Evolutionary conservation across 1,139 yeast species (phyloP).

Genomic region (Fermentozyma sake): DNA sequence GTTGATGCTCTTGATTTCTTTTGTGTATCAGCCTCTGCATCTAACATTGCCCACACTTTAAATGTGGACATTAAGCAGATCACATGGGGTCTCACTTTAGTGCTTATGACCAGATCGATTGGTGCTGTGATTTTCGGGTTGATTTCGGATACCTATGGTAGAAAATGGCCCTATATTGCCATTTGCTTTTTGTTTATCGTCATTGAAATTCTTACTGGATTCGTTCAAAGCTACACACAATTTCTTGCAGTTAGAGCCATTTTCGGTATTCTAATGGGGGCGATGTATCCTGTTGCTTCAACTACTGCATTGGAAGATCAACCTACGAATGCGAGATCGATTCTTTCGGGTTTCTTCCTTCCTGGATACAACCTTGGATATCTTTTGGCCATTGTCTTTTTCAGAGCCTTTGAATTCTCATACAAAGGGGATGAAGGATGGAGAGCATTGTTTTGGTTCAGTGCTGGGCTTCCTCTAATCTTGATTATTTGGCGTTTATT

Average conservation of each 20-base stretch:
- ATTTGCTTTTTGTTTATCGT: constrained; percentile 51
- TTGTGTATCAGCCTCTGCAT: constrained; percentile 58
- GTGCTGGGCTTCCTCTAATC: constrained; percentile 63
- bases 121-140: constrained; percentile 72
- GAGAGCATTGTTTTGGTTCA: constrained; percentile 80
- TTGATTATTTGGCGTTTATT: constrained; percentile 50
- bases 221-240: constrained; percentile 57
- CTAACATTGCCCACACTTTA: constrained; percentile 51
- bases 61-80: constrained; percentile 47
- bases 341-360: constrained; percentile 64
- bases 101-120: constrained; percentile 73
- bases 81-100: constrained; percentile 80
- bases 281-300: constrained; percentile 63
- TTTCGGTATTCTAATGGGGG: constrained; percentile 70
- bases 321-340: constrained; percentile 58
- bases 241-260: constrained; percentile 68
- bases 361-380: constrained; percentile 75
- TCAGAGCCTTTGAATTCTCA: constrained; percentile 54
- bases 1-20: constrained; percentile 81
- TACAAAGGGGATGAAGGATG: constrained; percentile 45
- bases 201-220: constrained; percentile 70
- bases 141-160: constrained; percentile 63
- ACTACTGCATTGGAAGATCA: constrained; percentile 67
- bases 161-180: constrained; percentile 64
- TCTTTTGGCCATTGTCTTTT: constrained; percentile 59